A percentile compares a stretch with the other conserved stretches of the same genome.
phyloP scores from a whole-genome alignment of 805 yeast species.

The Kazachstania taianensis region DNA sequence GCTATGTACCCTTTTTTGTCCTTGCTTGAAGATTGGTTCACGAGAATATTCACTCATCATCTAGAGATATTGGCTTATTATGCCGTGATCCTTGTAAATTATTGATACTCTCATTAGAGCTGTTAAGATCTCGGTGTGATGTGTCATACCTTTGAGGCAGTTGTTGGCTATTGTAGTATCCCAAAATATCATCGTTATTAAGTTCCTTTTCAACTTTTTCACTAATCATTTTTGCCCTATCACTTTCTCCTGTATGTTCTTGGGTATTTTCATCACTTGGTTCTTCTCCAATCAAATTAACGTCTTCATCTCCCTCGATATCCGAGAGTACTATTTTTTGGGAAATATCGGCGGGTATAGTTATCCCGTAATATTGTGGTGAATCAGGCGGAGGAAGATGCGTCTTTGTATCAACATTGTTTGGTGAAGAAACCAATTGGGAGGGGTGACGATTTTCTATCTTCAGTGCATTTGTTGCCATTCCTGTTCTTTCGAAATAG shows the following conservation, averaged over 20 bases:
- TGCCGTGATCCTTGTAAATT: background rate
- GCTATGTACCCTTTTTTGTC: background rate
- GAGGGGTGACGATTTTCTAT: no score
- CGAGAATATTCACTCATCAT: slow-evolving; percentile 4
- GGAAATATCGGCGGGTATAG: background rate
- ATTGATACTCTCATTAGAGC: no score
- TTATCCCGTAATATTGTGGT: no score
- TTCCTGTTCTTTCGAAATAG: background rate
- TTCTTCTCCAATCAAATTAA: slow-evolving; percentile 12
- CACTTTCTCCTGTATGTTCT: background rate
- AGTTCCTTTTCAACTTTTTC: slow-evolving; percentile 2
- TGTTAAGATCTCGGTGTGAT: no score
- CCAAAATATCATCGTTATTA: slow-evolving; percentile 1
- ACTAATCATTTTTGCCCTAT: slow-evolving; percentile 1
- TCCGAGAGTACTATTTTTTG: slow-evolving; percentile 14
- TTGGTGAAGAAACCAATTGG: no score
- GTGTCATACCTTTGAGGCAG: no score
- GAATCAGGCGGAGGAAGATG: no score
- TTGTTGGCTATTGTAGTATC: background rate
- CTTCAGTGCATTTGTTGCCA: no score
- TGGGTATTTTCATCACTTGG: background rate
- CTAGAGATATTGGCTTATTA: slow-evolving; percentile 4
- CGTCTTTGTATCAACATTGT: no score
- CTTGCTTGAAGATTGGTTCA: no score
- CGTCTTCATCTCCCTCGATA: slow-evolving; percentile 14